phyloP scores from a whole-genome alignment of 2,329 filamentous ascomycete species.

The Epichloe gansuensis region DNA sequence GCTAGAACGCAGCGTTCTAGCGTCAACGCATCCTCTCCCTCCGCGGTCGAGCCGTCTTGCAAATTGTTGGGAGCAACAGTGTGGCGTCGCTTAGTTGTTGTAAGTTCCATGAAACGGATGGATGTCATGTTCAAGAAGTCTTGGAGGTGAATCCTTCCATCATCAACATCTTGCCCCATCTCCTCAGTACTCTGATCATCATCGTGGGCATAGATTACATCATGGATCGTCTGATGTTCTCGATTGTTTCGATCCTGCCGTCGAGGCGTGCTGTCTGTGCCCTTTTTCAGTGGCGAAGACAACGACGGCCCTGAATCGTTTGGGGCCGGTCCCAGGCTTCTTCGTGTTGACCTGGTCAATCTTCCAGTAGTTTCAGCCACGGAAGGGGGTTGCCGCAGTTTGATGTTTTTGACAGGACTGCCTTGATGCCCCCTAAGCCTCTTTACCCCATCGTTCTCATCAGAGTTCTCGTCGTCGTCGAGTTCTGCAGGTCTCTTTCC shows the following conservation, averaged over 20 bases:
- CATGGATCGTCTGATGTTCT: conserved; percentile 32
- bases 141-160: conserved; percentile 63
- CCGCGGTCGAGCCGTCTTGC: conserved; percentile 27
- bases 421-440: conserved; percentile 57
- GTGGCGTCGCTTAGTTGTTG: conserved; percentile 84
- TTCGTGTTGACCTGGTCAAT: conserved; percentile 34
- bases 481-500: conserved; percentile 64
- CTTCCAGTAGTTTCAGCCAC: conserved; percentile 55
- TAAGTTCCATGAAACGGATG: conserved; percentile 96
- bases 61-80: conserved; percentile 52
- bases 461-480: conserved; percentile 49
- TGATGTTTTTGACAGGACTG: conserved; percentile 66
- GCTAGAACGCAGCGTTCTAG: conserved; percentile 75
- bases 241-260: conserved; percentile 41
- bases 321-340: conserved; percentile 30
- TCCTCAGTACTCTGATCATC: conserved; percentile 28
- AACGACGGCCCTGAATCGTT: conserved; percentile 28
- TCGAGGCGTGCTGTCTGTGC: conserved; percentile 40
- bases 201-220: conserved; percentile 31
- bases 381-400: conserved; percentile 54
- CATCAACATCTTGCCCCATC: conserved; percentile 35
- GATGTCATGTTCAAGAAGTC: conserved; percentile 92
- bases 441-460: conserved; percentile 50
- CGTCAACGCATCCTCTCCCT: conserved; percentile 38
- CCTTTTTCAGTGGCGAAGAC: conserved; percentile 35